phyloP scores from a whole-genome alignment of 306 rosid genomes.

The Adenanthera pavonina region DNA sequence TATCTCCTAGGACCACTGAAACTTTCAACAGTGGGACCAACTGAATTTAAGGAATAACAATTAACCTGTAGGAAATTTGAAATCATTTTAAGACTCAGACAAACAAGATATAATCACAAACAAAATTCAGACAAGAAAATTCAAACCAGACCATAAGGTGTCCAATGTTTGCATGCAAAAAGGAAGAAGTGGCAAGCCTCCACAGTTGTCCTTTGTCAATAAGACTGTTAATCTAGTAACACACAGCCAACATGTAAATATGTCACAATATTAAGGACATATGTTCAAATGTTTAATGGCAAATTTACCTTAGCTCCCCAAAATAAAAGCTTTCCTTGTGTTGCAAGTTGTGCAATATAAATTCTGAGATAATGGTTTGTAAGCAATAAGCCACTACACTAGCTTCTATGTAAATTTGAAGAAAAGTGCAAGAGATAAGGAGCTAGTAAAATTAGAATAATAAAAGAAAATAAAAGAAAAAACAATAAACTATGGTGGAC shows the following conservation, averaged over 20 bases:
- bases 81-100: conserved; percentile 8
- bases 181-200: conserved; percentile 85
- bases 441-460: conserved; percentile 9
- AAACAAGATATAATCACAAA: conserved; percentile 23
- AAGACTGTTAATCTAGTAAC: conserved; percentile 67
- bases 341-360: conserved; percentile 71
- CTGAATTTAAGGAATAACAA: conserved; percentile 81
- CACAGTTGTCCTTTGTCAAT: conserved; percentile 85
- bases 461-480: not conserved
- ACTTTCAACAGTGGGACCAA: conserved; percentile 86
- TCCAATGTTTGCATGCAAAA: conserved; percentile 85
- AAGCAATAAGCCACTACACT: conserved; percentile 25
- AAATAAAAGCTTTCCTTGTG: conserved; percentile 69
- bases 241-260: conserved; percentile 32
- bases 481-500: not conserved
- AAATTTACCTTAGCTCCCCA: conserved; percentile 94
- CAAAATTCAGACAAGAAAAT: conserved; percentile 24
- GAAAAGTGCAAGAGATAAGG: not conserved
- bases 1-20: conserved; percentile 78
- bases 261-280: not conserved
- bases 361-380: conserved; percentile 51
- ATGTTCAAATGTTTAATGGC: conserved; percentile 26
- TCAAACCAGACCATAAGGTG: conserved; percentile 77
- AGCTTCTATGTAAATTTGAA: conserved; percentile 26
- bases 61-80: conserved; percentile 59